Base-by-base conservation (phyloP, 1,284 basidiomycete genomes). In the Cerioporus squamosus region DNA sequence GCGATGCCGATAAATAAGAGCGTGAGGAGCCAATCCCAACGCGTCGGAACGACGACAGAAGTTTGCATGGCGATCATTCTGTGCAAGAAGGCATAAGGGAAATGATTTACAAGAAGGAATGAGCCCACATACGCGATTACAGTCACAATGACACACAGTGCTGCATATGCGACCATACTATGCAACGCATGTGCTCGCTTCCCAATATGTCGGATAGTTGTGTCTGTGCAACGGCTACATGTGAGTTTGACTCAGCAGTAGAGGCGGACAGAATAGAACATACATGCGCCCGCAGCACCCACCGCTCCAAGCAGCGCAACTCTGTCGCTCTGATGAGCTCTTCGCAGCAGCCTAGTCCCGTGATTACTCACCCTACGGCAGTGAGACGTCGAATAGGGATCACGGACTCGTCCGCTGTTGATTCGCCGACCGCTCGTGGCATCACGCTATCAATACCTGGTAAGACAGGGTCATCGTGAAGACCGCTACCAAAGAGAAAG, bases 161-260 rank as follows among this genome's bases (percentile, higher is more conserved):
- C 72, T 0, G 90, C 85, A 67, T 91, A 93, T 57, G 82, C 87
- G 2, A 81, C 78, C 61, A 93, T 79, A n/a, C 83, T 81, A 68
- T 94, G 91, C 54, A 93, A 74, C 0, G 90, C 79, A 65, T 91
- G 88, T 4, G 90, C 90, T 0, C 86, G 81, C 60, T 82, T 86
- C 2, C 91, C 91, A 29, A 93, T 88, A 7, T 84, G 84, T 4
- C 90, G 81, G 38, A 94, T 83, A 0, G 83, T 76, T 1, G 82
- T 85, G 68, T 87, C 90, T 90, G 31, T 5, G 7, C 39, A 9
- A 31, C n/a, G n/a, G n/a, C n/a, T 2, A 26, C 17, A 24, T 12
- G 4, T n/a, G n/a, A n/a, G n/a, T n/a, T n/a, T n/a, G n/a, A n/a
- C n/a, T n/a, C n/a, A n/a, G n/a, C n/a, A n/a, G n/a, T n/a, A n/a